Percentiles rank a stretch among this genome's conserved stretches.
These are phyloP conservation scores for Dothideomycetidae sp. DNA, from an alignment of 2,329 filamentous ascomycete genomes.

Conservation along the genomic window DNA sequence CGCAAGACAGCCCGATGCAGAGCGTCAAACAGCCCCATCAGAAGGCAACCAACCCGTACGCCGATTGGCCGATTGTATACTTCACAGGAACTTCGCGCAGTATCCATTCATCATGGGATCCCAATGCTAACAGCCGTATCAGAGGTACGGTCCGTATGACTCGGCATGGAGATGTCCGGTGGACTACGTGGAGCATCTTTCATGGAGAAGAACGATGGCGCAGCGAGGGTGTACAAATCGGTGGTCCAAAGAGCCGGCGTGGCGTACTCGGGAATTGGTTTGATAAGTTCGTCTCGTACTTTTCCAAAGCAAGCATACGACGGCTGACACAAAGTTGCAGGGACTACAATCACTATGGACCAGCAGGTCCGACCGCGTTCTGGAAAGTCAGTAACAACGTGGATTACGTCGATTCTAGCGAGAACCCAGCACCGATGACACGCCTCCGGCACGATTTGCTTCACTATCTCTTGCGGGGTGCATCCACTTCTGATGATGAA, in stretches of 20 bases:
- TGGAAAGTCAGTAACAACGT: conserved; percentile 52
- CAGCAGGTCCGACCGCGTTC: conserved; percentile 60
- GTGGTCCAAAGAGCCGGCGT: conserved; percentile 48
- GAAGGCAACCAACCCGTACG: conserved; percentile 1
- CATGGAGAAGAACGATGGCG: conserved; percentile 55
- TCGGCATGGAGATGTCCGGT: conserved; percentile 55
- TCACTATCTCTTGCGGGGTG: not conserved
- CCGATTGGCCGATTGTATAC: conserved; percentile 47
- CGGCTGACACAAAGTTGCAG: conserved; percentile 21
- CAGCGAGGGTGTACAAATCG: conserved; percentile 63
- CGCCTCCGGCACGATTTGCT: not conserved
- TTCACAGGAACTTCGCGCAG: conserved; percentile 50
- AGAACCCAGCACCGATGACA: conserved; percentile 10
- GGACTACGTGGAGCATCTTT: conserved; percentile 56
- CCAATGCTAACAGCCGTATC: conserved; percentile 53
- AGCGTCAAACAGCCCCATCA: not conserved
- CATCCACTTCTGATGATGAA: conserved; percentile 1
- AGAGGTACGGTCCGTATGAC: conserved; percentile 52
- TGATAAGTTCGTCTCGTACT: conserved; percentile 41
- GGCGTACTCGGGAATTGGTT: conserved; percentile 68
- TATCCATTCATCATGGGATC: conserved; percentile 51
- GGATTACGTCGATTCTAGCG: conserved; percentile 30
- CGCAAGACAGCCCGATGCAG: not conserved
- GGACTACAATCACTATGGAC: conserved; percentile 53
- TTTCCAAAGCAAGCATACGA: not conserved